Evolutionary conservation across 768 basidiomycete species (phyloP).

Genomic region (Trichaptum fuscoviolaceum): DNA sequence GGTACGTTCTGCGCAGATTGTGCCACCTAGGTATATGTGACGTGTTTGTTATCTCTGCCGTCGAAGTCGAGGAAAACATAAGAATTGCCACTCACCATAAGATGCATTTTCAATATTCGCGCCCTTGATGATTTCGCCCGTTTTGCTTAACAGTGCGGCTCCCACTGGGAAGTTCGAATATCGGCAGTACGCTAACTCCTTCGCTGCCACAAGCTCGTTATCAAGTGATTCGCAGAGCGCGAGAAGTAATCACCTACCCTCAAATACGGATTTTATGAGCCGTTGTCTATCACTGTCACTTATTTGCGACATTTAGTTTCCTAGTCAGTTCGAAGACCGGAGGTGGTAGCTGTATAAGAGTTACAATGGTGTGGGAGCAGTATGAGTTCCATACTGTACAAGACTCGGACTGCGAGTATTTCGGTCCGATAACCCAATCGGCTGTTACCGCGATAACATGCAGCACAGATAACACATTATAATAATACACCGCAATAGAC

Average conservation of each 20-base stretch:
- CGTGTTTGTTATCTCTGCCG: background rate
- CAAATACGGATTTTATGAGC: background rate
- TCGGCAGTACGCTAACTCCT: constrained; percentile 66
- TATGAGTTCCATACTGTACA: too few relatives aligned
- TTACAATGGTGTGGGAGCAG: background rate
- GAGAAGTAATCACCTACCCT: background rate
- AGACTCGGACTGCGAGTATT: too few relatives aligned
- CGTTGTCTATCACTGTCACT: background rate
- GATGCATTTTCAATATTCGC: constrained; percentile 94
- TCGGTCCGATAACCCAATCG: background rate
- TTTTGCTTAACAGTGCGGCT: constrained; percentile 68
- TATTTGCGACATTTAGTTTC: background rate
- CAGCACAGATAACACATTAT: too few relatives aligned
- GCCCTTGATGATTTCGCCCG: constrained; percentile 74
- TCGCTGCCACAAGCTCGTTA: constrained; percentile 37
- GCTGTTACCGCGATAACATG: background rate
- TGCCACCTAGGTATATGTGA: constrained; percentile 51
- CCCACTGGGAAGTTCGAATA: constrained; percentile 95
- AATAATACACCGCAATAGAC: too few relatives aligned
- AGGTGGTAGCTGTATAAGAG: background rate
- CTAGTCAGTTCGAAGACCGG: background rate
- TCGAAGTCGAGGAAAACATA: background rate
- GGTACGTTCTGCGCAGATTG: constrained; percentile 93
- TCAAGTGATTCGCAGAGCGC: background rate
- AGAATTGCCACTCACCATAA: constrained; percentile 48